phyloP scores from a whole-genome alignment of 768 basidiomycete species.

The Clitopilus passeckerianus region DNA sequence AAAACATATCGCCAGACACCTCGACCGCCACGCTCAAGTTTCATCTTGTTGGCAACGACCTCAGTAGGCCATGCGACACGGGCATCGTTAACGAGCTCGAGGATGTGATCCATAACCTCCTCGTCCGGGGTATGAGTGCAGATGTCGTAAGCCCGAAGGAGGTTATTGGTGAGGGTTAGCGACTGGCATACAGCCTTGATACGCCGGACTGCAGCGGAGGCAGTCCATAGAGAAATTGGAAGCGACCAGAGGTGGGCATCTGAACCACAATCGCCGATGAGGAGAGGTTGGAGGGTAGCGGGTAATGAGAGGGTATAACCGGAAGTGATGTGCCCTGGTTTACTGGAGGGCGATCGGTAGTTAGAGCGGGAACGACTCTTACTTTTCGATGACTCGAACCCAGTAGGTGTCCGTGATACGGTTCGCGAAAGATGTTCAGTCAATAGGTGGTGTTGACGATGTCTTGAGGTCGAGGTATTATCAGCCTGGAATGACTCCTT shows the following conservation, averaged over 20 bases:
- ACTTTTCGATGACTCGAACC: conserved; percentile 14
- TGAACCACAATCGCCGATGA: conserved; percentile 68
- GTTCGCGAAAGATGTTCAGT: conserved; percentile 18
- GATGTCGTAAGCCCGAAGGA: conserved; percentile 73
- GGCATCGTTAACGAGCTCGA: conserved; percentile 74
- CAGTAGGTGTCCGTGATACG: background rate
- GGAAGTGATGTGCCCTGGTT: background rate
- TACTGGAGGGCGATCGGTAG: conserved; percentile 8
- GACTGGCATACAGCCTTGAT: conserved; percentile 74
- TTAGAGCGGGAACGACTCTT: conserved; percentile 17
- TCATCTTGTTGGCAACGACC: conserved; percentile 47
- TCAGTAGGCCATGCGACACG: conserved; percentile 77
- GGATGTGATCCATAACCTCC: conserved; percentile 60
- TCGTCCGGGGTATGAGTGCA: conserved; percentile 53
- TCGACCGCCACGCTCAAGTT: conserved; percentile 44
- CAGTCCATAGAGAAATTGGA: conserved; percentile 59
- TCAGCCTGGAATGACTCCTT: conserved; percentile 38
- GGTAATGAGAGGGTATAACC: conserved; percentile 14
- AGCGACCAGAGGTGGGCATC: conserved; percentile 63
- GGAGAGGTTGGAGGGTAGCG: conserved; percentile 54
- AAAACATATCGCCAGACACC: conserved; percentile 81
- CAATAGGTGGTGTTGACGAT: conserved; percentile 17
- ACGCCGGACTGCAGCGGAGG: conserved; percentile 55
- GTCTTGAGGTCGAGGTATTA: conserved; percentile 11
- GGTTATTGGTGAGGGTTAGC: conserved; percentile 50